phyloP scores from a whole-genome alignment of 192 early-diverging fungal species.

The Phlyctochytrium arcticum region DNA sequence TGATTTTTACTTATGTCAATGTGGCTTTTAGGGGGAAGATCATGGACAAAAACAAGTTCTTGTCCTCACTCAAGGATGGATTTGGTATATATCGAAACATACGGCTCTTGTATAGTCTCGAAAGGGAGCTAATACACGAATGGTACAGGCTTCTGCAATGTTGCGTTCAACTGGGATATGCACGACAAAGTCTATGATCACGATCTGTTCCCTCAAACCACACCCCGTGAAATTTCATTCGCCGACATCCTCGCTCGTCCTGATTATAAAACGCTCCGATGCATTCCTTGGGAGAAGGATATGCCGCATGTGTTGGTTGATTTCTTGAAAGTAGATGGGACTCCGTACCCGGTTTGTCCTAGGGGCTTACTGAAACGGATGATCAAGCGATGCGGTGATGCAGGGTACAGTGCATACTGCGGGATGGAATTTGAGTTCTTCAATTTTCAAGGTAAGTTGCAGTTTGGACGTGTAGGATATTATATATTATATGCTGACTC shows the following conservation, averaged over 20 bases:
- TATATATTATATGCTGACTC: background rate
- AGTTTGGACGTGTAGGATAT: background rate
- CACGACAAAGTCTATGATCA: constrained; percentile 63
- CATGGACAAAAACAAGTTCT: constrained; percentile 64
- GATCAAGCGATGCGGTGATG: constrained; percentile 34
- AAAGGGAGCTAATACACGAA: background rate
- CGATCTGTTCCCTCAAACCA: constrained; percentile 25
- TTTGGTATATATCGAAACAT: constrained; percentile 49
- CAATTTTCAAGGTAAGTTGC: constrained; percentile 66
- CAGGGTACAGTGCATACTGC: constrained; percentile 36
- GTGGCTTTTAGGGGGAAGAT: constrained; percentile 54
- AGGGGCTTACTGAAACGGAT: constrained; percentile 51
- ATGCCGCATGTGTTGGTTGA: constrained; percentile 70
- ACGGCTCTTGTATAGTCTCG: constrained; percentile 3
- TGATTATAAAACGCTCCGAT: constrained; percentile 60
- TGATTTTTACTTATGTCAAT: too few species aligned
- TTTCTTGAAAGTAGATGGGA: constrained; percentile 51
- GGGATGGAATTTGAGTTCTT: constrained; percentile 75
- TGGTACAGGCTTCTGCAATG: constrained; percentile 64
- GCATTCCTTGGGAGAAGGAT: constrained; percentile 71
- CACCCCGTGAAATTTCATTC: constrained; percentile 34
- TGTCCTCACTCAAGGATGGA: constrained; percentile 54
- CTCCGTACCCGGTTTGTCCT: constrained; percentile 63
- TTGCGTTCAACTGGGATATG: constrained; percentile 79
- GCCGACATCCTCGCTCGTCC: constrained; percentile 62